Evolutionary conservation across 495 filamentous ascomycete genomes (phyloP), one percentile per base, ranked within the genome.

Genomic region (Schizothecium vesticola): DNA sequence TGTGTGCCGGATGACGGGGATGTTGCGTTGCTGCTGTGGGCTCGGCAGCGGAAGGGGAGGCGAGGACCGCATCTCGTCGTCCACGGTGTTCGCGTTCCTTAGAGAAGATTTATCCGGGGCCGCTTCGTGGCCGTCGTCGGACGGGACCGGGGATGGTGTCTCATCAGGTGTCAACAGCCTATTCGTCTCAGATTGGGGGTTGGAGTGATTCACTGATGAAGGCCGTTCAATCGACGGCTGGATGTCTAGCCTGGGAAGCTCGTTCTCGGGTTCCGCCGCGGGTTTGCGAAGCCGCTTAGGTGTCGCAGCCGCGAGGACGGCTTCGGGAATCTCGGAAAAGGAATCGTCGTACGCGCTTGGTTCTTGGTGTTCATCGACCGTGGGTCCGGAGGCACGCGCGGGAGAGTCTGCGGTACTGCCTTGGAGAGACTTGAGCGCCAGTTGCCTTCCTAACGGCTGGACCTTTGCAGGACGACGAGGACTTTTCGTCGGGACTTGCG

Each of bases 121-220:
- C 29, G 24, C 31, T n/a, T 66, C 67, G 0, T 73, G 63, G 31
- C 61, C 68, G 19, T 73, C 29, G 19, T 73, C 75, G 63, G 75
- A 77, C 21, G 70, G 76, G 67, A 78, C 73, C 28, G 84, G 84
- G 36, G 84, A 86, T 62, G 84, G 82, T 33, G 84, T 86, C 73
- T 86, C 81, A 62, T 85, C 84, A 61, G 84, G 84, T 57, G 84
- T 86, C 73, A 80, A 79, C 69, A 85, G 77, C 76, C 83, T 81
- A 67, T 73, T 78, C 36, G 77, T 75, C 12, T 76, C 76, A 71
- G 77, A 73, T 66, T 74, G 73, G 61, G 77, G 70, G 43, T 73
- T 76, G 72, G 79, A 71, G 61, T 73, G 66, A 73, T 77, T 75
- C 70, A 75, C 73, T 71, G 67, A 70, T 73, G 77, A 77, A 22